Base-by-base conservation (phyloP, 2,329 filamentous ascomycete genomes). In the Colletotrichum sp. region DNA sequence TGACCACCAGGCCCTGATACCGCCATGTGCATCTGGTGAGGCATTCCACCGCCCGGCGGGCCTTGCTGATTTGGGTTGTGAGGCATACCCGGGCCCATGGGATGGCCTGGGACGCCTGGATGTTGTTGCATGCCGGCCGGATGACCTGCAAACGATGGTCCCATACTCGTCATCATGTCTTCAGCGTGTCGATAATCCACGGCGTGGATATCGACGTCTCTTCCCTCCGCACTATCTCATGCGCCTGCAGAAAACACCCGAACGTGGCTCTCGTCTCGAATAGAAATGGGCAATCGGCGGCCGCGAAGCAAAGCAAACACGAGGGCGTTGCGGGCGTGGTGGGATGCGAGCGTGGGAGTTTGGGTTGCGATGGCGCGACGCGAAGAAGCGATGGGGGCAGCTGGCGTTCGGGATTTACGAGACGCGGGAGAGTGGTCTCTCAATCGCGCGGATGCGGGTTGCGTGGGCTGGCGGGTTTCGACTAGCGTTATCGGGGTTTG, bases 1-100 rank as follows among this genome's bases (percentile, higher is more conserved):
- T 95, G 93, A 77, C 90, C 91, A 79, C 92, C 92, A 24, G 94
- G 93, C 44, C 91, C 93, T 74, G 94, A 94, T 32, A 94, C 94
- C 77, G 91, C 92, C 87, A 95, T 94, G 80, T 94, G 93, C 80
- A 93, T 89, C 84, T 95, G 93, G 83, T 94, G 94, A 79, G 90
- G 90, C 84, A 94, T 92, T 52, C 89, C 90, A 77, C 86, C 89
- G 32, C 91, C 92, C 78, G 93, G 93, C 69, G 88, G 89, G 84
- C 94, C 93, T 79, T 92, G 92, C 82, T 94, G 93, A 79, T 91
- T 93, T 69, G 92, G 92, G 80, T 93, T 94, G 68, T 94, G 93
- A 81, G 89, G 89, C 90, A 92, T 92, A 71, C 89, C 90, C 12
- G 89, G 90, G 21, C 88, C 90, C 87, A 92, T 91, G 77, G 92